phyloP scores from a whole-genome alignment of 495 filamentous ascomycete species.

The Xylaria scruposa region DNA sequence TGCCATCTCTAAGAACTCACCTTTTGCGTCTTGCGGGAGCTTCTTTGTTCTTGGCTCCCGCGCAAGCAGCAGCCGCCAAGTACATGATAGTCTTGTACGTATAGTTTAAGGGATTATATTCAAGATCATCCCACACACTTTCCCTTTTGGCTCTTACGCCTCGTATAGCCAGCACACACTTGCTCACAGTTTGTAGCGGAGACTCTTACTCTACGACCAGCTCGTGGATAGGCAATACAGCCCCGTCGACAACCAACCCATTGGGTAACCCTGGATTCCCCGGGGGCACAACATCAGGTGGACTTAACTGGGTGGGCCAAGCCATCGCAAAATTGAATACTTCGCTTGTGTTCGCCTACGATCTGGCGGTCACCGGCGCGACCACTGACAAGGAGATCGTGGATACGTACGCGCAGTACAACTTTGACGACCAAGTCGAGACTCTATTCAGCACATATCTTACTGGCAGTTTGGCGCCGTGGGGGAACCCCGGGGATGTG shows the following conservation, averaged over 20 bases:
- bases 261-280: slow-evolving; percentile 68
- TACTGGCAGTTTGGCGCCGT: slow-evolving; percentile 45
- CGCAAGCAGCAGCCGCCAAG: slow-evolving; percentile 27
- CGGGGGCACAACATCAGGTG: slow-evolving; percentile 49
- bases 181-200: slow-evolving; percentile 22
- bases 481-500: slow-evolving; percentile 53
- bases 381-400: slow-evolving; percentile 60
- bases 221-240: slow-evolving; percentile 45
- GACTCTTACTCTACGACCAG: slow-evolving; percentile 69
- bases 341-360: slow-evolving; percentile 57
- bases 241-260: slow-evolving; percentile 62
- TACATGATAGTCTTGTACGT: slow-evolving; percentile 46
- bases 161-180: neutral
- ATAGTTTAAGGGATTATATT: neutral
- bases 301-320: slow-evolving; percentile 64
- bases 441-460: slow-evolving; percentile 20
- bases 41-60: neutral
- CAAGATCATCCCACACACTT: too few relatives aligned
- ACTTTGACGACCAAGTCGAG: slow-evolving; percentile 37
- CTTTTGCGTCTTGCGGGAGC: slow-evolving; percentile 4
- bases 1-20: slow-evolving; percentile 11
- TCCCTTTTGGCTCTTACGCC: neutral
- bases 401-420: slow-evolving; percentile 49
- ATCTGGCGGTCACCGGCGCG: slow-evolving; percentile 63
- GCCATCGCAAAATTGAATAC: slow-evolving; percentile 60